phyloP scores from a whole-genome alignment of 2,329 filamentous ascomycete genomes.

The Fusarium napiforme region DNA sequence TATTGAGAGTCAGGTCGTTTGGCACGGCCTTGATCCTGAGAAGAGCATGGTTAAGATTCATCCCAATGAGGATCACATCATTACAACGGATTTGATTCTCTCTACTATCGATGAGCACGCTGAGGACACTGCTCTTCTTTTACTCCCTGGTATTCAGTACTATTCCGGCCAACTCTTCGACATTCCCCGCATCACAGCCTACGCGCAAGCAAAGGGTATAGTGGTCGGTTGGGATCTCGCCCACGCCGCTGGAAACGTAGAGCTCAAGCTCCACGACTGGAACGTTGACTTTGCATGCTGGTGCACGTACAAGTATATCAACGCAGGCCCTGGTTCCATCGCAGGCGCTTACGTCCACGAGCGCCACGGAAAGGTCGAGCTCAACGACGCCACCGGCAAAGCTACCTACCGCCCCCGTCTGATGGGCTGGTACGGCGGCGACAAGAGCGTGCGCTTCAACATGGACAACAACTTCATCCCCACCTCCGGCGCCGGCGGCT shows the following conservation, averaged over 20 bases:
- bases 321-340: constrained; percentile 84
- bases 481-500: constrained; percentile 81
- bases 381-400: constrained; percentile 49
- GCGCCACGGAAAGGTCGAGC: constrained; percentile 69
- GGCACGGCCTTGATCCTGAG: constrained; percentile 73
- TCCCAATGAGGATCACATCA: constrained; percentile 67
- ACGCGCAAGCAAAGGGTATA: constrained; percentile 78
- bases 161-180: constrained; percentile 92
- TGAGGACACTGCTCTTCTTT: constrained; percentile 76
- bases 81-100: constrained; percentile 78
- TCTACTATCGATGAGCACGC: constrained; percentile 79
- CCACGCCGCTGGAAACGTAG: constrained; percentile 86
- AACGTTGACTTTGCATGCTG: constrained; percentile 90
- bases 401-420: constrained; percentile 71
- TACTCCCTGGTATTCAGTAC: constrained; percentile 90
- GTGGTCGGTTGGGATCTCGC: constrained; percentile 89
- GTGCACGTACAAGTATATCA: constrained; percentile 97
- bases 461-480: constrained; percentile 87
- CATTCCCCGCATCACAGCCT: constrained; percentile 79
- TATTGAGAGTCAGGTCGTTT: constrained; percentile 81
- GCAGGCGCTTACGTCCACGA: constrained; percentile 85
- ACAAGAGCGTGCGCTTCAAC: constrained; percentile 79
- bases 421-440: constrained; percentile 87
- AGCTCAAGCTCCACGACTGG: constrained; percentile 85
- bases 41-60: constrained; percentile 80